Evolutionary conservation across 2,329 filamentous ascomycete genomes (phyloP).

Genomic region (Botrytis galanthina): DNA sequence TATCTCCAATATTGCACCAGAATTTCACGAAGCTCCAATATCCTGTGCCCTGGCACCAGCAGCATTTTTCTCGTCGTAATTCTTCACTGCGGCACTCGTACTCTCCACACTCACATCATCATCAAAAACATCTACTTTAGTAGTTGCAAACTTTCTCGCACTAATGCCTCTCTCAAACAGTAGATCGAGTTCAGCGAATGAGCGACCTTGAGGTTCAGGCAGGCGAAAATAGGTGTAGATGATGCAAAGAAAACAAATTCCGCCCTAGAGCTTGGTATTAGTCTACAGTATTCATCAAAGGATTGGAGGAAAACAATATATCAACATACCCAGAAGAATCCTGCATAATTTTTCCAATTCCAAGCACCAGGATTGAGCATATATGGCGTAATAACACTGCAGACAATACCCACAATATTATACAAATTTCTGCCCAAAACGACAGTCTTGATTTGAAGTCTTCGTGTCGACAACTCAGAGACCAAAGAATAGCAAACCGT

Average conservation of each 20-base stretch:
- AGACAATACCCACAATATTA: constrained; percentile 77
- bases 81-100: constrained; percentile 24
- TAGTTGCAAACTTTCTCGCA: constrained; percentile 40
- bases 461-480: constrained; percentile 75
- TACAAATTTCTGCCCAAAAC: constrained; percentile 74
- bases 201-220: constrained; percentile 75
- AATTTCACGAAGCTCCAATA: neutral
- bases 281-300: neutral
- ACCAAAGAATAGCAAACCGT: constrained; percentile 90
- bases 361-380: constrained; percentile 87
- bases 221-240: constrained; percentile 79
- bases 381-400: constrained; percentile 79
- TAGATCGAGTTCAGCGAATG: constrained; percentile 82
- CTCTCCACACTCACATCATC: constrained; percentile 30
- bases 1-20: neutral
- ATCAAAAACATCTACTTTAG: constrained; percentile 36
- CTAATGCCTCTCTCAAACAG: constrained; percentile 71
- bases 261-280: constrained; percentile 45
- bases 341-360: constrained; percentile 84
- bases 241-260: constrained; percentile 52
- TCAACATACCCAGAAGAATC: constrained; percentile 57
- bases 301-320: constrained; percentile 39
- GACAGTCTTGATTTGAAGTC: constrained; percentile 88
- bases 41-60: neutral
- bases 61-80: constrained; percentile 67